Conservation (phyloP, 2,329 filamentous ascomycete genomes). For the Endothia cerciana region DNA sequence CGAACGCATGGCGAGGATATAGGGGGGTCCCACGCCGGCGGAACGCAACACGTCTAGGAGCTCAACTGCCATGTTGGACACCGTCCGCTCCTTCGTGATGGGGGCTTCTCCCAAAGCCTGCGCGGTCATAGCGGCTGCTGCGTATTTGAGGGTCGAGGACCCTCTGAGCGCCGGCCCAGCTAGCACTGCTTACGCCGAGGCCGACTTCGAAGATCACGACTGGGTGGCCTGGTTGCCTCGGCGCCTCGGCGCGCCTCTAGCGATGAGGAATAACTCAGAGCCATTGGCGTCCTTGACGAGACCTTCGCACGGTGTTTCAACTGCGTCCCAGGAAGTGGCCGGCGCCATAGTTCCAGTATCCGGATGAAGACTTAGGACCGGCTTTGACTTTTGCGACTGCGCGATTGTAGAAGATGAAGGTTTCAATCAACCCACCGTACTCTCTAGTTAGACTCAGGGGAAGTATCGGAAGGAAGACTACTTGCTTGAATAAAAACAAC, state of each 20-base stretch:
- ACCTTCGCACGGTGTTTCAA: not conserved
- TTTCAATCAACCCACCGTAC: not conserved
- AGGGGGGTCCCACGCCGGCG: not conserved
- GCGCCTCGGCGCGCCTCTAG: not conserved
- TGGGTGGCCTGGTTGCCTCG: slow-evolving; percentile 9
- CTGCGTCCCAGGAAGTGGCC: not conserved
- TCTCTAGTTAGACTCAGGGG: not conserved
- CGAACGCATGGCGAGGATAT: not conserved
- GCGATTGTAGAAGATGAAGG: not conserved
- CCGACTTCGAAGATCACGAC: slow-evolving; percentile 22
- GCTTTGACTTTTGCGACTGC: not conserved
- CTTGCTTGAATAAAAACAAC: not conserved
- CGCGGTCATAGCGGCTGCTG: slow-evolving; percentile 24
- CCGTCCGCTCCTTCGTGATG: not conserved
- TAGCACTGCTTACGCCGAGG: slow-evolving; percentile 19
- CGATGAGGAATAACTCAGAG: not conserved
- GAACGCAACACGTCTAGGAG: slow-evolving; percentile 5
- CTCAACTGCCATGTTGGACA: slow-evolving; percentile 11
- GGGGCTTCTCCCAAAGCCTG: slow-evolving; percentile 20
- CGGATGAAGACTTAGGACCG: too few relatives aligned
- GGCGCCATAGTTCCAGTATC: not conserved
- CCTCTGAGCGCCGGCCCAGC: slow-evolving; percentile 17
- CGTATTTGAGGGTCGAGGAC: slow-evolving; percentile 19
- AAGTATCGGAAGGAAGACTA: not conserved
- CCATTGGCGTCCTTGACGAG: not conserved